These are phyloP conservation scores for Coemansia sp. DNA, from an alignment of 192 early-diverging fungal genomes.

Conservation along the genomic window DNA sequence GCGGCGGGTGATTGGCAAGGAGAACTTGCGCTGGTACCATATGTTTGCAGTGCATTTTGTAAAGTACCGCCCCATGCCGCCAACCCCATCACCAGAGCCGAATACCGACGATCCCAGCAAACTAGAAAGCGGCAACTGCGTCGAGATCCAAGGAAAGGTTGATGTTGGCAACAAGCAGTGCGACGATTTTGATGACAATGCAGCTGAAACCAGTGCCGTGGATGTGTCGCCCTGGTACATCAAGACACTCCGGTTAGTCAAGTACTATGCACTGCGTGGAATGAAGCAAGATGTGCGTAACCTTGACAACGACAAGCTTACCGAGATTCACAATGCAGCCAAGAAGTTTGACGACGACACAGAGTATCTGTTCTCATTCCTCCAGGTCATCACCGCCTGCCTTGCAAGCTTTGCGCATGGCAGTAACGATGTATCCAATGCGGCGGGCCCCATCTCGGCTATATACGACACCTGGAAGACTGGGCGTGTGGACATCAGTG, in stretches of 20 bases:
- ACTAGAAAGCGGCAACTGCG: constrained; percentile 20
- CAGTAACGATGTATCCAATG: constrained; percentile 85
- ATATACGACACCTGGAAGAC: constrained; percentile 72
- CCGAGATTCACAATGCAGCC: constrained; percentile 63
- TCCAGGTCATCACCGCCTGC: constrained; percentile 78
- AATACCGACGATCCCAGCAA: constrained; percentile 21
- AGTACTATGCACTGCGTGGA: constrained; percentile 45
- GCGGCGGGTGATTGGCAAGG: constrained; percentile 63
- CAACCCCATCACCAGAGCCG: constrained; percentile 14
- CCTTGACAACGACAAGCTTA: constrained; percentile 47
- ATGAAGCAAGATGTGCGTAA: constrained; percentile 57
- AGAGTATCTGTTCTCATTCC: constrained; percentile 79
- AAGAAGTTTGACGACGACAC: constrained; percentile 69
- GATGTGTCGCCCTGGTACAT: constrained; percentile 11
- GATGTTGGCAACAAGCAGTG: constrained; percentile 13
- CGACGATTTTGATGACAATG: constrained; percentile 12
- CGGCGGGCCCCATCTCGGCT: constrained; percentile 74
- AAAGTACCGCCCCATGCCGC: constrained; percentile 50
- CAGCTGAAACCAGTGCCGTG: constrained; percentile 8
- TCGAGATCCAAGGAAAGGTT: constrained; percentile 27
- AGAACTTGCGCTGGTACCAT: constrained; percentile 74
- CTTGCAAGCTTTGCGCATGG: constrained; percentile 85
- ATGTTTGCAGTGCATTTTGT: constrained; percentile 62
- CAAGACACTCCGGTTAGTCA: constrained; percentile 6
- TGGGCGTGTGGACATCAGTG: constrained; percentile 48